Conservation (phyloP, 2,329 filamentous ascomycete genomes). For the Sclerotinia spermophila region DNA sequence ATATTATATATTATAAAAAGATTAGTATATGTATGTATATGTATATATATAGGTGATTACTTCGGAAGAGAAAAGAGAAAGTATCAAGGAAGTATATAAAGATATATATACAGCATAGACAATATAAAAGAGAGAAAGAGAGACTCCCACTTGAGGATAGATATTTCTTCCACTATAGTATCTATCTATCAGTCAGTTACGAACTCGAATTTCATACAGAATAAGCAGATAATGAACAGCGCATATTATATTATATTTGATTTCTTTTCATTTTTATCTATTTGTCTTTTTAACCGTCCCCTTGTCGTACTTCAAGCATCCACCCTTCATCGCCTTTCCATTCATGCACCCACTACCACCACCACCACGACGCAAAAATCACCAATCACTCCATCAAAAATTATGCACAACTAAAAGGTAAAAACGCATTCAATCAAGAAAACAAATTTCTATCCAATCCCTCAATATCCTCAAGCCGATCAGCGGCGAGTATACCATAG, state of each 20-base stretch:
- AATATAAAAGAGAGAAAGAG: too few species aligned
- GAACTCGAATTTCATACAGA: background rate
- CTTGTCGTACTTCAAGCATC: background rate
- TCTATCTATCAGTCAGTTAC: too few species aligned
- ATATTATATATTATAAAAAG: too few species aligned
- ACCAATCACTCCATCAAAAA: background rate
- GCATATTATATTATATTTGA: background rate
- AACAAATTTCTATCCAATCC: background rate
- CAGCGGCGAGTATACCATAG: conserved; percentile 17
- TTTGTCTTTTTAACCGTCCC: background rate
- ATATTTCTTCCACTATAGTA: too few species aligned
- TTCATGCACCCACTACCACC: background rate
- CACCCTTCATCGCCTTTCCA: too few species aligned
- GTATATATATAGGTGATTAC: too few species aligned
- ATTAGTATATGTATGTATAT: too few species aligned
- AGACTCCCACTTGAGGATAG: too few species aligned
- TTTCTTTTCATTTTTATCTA: background rate
- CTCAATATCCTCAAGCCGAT: conserved; percentile 16
- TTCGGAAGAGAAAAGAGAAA: too few species aligned
- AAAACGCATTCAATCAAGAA: background rate
- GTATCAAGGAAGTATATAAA: too few species aligned
- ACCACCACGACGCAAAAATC: background rate
- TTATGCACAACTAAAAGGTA: conserved; percentile 6
- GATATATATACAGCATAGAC: too few species aligned
- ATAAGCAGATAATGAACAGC: background rate